Conservation (phyloP, 129 eudicot genomes). For the Artemisia annua region DNA sequence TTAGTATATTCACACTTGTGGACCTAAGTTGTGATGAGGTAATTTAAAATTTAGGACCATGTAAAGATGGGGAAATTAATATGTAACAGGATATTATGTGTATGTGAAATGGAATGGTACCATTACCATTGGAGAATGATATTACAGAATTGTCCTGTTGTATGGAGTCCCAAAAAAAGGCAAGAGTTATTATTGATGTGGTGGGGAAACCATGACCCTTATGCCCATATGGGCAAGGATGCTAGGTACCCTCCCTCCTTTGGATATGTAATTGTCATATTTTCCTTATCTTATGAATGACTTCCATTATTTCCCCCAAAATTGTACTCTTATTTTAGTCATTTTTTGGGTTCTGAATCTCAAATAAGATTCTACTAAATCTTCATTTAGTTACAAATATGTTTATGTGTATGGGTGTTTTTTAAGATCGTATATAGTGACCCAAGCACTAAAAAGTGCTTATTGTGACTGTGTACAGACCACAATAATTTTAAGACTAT, state of each 20-base stretch:
- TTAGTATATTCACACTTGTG: background rate
- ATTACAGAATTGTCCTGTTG: slow-evolving; percentile 36
- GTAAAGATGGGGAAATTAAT: slow-evolving; percentile 27
- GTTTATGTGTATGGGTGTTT: too few relatives aligned
- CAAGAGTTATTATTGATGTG: slow-evolving; percentile 38
- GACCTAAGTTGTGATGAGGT: slow-evolving; percentile 25
- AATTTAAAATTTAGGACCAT: slow-evolving; percentile 36
- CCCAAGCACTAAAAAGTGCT: too few relatives aligned
- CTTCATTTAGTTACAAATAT: too few relatives aligned
- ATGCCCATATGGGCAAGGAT: slow-evolving; percentile 44
- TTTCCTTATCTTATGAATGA: slow-evolving; percentile 26
- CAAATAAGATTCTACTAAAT: background rate
- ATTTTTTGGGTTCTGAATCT: slow-evolving; percentile 1
- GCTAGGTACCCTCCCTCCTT: slow-evolving; percentile 25
- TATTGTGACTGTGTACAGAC: too few relatives aligned
- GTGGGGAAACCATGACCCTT: slow-evolving; percentile 50
- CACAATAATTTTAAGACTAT: too few relatives aligned
- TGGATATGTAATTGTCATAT: slow-evolving; percentile 44
- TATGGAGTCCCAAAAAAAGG: slow-evolving; percentile 30
- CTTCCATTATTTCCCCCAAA: background rate
- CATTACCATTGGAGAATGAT: slow-evolving; percentile 38
- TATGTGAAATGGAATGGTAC: slow-evolving; percentile 16
- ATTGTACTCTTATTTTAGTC: background rate
- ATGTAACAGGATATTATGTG: slow-evolving; percentile 18
- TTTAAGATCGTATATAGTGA: too few relatives aligned